Base-by-base conservation (phyloP, 2,329 filamentous ascomycete species). In the Fusarium camptoceras region DNA sequence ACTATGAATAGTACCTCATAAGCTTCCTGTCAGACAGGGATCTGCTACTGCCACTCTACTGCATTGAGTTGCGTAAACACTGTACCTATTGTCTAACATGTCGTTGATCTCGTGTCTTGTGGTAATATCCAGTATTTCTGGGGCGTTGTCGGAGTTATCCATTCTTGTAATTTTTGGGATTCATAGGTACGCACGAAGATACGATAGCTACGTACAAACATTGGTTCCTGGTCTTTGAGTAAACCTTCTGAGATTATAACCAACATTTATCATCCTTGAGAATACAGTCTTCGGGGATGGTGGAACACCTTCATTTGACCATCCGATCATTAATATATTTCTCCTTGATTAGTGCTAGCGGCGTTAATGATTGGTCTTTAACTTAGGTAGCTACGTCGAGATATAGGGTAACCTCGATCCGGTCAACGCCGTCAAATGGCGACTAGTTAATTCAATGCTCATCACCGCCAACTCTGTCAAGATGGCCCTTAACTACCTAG, bases 1-100 rank as follows among this genome's bases (percentile, higher is more conserved):
- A 31, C 66, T 69, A 69, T 70, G 28, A 67, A 70, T 70, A 69
- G 66, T 27, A 66, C 46, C 55, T 25, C 48, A 55, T 46, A 69
- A 63, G 66, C 66, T 57, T 70, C 56, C 51, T 67, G 51, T 57
- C 66, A 66, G 57, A 51, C 66, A 61, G 34, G 66, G 66, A 48
- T 66, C 34, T 57, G 55, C 46, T 68, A 22, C 15, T 37, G 27
- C 27, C 63, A 22, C 20, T 42, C 27, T 67, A 22, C 20, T 42
- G 28, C 57, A 49, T 65, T 16, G 39, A 51, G 47, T 55, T 42
- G 59, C 47, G n/a, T 25, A 41, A 27, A 37, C 18, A n/a, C 22
- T 12, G 22, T 14, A n/a, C n/a, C n/a, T n/a, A 49, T 22, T 34
- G 3, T 18, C n/a, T 20, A 25, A 8, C 22, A 5, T 47, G 9